Conservation (phyloP, 2,329 filamentous ascomycete species). For the Trichoderma sp. region DNA sequence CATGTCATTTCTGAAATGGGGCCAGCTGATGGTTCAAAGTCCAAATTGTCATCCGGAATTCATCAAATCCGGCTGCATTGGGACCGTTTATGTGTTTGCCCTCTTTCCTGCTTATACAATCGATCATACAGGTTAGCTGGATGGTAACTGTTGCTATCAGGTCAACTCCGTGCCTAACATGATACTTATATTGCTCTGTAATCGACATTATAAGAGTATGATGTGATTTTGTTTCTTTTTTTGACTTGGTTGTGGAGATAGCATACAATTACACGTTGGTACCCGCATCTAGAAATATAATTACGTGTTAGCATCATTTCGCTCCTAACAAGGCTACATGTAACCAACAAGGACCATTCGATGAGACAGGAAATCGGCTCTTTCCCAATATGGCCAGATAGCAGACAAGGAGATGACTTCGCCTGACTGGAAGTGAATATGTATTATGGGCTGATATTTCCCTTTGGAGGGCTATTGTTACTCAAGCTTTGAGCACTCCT, state of each 20-base stretch:
- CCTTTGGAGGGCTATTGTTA: not conserved
- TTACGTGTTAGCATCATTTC: not conserved
- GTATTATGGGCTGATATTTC: not conserved
- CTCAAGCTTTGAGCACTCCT: not conserved
- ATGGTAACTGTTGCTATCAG: not conserved
- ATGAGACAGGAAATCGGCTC: not conserved
- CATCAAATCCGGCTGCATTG: not conserved
- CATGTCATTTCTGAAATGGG: not conserved
- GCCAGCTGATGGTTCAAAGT: not conserved
- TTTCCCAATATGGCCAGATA: not conserved
- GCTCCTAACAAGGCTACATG: not conserved
- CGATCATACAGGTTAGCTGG: not conserved
- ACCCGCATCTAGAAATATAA: not conserved
- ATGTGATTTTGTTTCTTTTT: no score
- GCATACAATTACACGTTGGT: not conserved
- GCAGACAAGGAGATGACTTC: not conserved
- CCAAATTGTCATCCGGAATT: not conserved
- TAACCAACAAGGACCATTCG: not conserved
- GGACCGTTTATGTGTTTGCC: not conserved
- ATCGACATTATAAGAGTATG: not conserved
- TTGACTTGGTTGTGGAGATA: not conserved
- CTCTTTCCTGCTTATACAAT: not conserved
- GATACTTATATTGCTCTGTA: not conserved
- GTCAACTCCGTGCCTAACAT: not conserved
- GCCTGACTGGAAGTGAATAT: not conserved